Base-by-base conservation (phyloP, 805 yeast species). In the Nakazawaea laoshanensis region DNA sequence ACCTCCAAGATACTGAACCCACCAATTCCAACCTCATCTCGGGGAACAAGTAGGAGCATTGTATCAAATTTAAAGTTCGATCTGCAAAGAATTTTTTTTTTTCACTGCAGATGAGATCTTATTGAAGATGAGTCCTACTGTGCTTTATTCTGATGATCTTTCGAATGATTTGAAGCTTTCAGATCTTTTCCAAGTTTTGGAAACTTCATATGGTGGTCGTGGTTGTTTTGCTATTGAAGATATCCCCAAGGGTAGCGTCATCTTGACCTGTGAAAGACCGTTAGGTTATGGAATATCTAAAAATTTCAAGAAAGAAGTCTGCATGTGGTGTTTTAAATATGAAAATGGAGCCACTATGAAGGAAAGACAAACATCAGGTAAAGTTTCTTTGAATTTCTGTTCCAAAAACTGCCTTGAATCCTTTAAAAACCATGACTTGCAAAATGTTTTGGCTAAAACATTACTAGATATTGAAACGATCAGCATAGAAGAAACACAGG, bases 231-330 rank as follows among this genome's bases (percentile, higher is more conserved):
- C 82, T 7, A 42, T 37, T 0, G 19, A 21, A 2, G 37, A 45
- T n/a, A 65, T 77, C 10, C 52, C 61, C 10, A 43, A 48, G 21
- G 70, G 60, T 7, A 61, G 71, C 1, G 43, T 48, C 1, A 52
- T 77, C 4, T 53, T 69, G 24, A 36, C 29, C 7, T 65, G 70
- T 12, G 39, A 46, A 3, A 35, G 48, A 3, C 74, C 77, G 1
- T 49, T 72, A 24, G 67, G 78, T 7, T 54, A 64, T 11, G 58
- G 71, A 1, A 59, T 77, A 3, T 50, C 61, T 12, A 59, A 64
- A 37, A 74, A 73, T 4, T 77, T 74, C 48, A 64, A 70, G 31
- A 76, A 74, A 41, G 85, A 77, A 43, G 80, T 73, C 2, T 77
- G 86, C 47, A 59, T 67, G 6, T 44, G 47, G 38, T 77, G 86